Percentiles rank a stretch among this genome's conserved stretches.
Conservation (phyloP, 106 monocot species). For the Apostasia shenzhenica region DNA sequence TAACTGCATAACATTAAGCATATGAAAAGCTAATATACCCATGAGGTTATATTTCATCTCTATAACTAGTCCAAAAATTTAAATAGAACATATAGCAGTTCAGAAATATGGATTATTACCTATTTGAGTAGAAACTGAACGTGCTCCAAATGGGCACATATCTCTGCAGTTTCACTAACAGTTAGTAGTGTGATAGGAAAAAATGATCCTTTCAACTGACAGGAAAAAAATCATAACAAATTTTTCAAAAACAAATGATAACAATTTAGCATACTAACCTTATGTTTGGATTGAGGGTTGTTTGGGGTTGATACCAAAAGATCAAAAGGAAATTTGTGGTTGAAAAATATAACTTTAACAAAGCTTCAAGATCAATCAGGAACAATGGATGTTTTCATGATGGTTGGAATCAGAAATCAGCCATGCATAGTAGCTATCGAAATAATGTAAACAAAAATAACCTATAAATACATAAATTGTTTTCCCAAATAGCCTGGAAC, state of each 20-base stretch:
- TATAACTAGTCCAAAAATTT: background rate
- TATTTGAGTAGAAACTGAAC: conserved; percentile 86
- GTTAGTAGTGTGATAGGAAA: conserved; percentile 2
- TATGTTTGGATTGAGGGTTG: too few species aligned
- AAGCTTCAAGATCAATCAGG: too few species aligned
- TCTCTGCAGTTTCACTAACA: conserved; percentile 37
- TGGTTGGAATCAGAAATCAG: too few species aligned
- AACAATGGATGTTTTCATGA: too few species aligned
- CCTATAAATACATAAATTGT: too few species aligned
- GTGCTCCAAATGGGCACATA: conserved; percentile 42
- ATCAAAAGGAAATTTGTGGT: too few species aligned
- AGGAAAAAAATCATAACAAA: background rate
- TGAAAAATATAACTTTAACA: too few species aligned
- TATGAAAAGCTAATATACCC: background rate
- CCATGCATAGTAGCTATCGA: too few species aligned
- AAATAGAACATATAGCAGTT: background rate
- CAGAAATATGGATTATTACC: conserved; percentile 31
- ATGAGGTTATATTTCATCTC: background rate
- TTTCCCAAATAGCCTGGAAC: too few species aligned
- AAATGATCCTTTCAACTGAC: background rate
- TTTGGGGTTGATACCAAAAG: too few species aligned
- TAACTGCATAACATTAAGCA: conserved; percentile 41
- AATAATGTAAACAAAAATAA: too few species aligned
- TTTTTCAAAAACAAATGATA: background rate
- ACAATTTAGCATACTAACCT: too few species aligned